These are phyloP conservation scores for Crinitomyces ghanaensis DNA, from an alignment of 805 yeast genomes.

Conservation along the genomic window DNA sequence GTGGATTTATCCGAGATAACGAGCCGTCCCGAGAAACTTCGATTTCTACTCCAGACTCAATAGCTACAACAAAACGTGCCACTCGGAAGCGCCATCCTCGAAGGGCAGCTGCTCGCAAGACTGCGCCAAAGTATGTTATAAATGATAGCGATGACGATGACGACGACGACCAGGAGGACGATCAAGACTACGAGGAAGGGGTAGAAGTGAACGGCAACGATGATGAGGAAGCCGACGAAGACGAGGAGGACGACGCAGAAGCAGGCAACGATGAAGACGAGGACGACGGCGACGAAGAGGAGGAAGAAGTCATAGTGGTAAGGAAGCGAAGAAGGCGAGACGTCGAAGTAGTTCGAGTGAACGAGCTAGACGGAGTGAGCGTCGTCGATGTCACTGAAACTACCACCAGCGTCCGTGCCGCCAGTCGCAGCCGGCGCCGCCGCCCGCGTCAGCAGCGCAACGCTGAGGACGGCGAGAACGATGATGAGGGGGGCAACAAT, in stretches of 20 bases:
- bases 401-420: neutral
- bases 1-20: too few species aligned
- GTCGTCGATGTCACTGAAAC: neutral
- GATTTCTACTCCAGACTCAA: too few species aligned
- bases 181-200: neutral
- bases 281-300: slow-evolving; percentile 1
- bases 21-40: neutral
- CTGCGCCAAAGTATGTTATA: too few species aligned
- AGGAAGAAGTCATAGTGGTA: neutral
- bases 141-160: too few species aligned
- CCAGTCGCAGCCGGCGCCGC: neutral
- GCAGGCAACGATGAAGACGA: slow-evolving; percentile 2
- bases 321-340: neutral
- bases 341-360: neutral
- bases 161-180: slow-evolving; percentile 1
- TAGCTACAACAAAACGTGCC: too few species aligned
- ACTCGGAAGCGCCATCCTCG: too few species aligned
- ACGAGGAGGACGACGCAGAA: neutral
- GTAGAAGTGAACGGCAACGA: slow-evolving; percentile 3
- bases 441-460: neutral
- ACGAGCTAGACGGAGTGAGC: neutral
- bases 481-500: slow-evolving; percentile 3
- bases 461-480: neutral
- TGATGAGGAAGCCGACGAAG: slow-evolving; percentile 4
- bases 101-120: too few species aligned